phyloP scores from a whole-genome alignment of 495 filamentous ascomycete genomes.

The Copromyces sp. region DNA sequence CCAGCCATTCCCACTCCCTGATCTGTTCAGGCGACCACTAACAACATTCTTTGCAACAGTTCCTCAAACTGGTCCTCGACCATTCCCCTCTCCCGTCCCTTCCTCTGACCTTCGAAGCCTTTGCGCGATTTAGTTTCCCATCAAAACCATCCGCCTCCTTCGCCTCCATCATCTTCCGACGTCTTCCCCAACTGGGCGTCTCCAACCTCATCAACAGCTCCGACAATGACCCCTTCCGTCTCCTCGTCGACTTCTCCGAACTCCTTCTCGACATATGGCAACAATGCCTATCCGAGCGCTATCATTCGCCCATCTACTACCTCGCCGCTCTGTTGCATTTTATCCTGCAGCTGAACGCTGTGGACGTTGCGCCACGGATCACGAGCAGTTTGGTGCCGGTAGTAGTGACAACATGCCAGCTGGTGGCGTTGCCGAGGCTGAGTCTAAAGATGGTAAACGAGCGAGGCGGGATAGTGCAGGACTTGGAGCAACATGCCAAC shows the following conservation, averaged over 20 bases:
- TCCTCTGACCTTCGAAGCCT: slow-evolving; percentile 31
- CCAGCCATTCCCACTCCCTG: background rate
- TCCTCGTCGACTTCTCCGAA: slow-evolving; percentile 35
- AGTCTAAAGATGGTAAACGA: slow-evolving; percentile 3
- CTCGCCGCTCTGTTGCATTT: slow-evolving; percentile 29
- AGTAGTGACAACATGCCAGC: slow-evolving; percentile 25
- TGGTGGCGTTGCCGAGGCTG: slow-evolving; percentile 20
- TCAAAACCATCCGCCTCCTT: slow-evolving; percentile 30
- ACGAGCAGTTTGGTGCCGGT: slow-evolving; percentile 31
- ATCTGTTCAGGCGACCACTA: background rate
- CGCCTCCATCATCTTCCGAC: slow-evolving; percentile 34
- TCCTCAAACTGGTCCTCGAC: slow-evolving; percentile 33
- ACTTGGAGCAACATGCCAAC: slow-evolving; percentile 18
- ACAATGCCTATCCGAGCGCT: slow-evolving; percentile 28
- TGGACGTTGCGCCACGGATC: slow-evolving; percentile 31
- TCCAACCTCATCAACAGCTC: slow-evolving; percentile 5
- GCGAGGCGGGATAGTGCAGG: slow-evolving; percentile 6
- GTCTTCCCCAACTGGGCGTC: slow-evolving; percentile 27
- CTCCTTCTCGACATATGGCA: slow-evolving; percentile 36
- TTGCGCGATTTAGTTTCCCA: slow-evolving; percentile 31
- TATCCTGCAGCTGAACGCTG: slow-evolving; percentile 30
- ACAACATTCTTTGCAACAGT: slow-evolving; percentile 19
- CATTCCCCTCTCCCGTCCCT: slow-evolving; percentile 27
- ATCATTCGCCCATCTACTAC: slow-evolving; percentile 35
- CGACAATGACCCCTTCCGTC: slow-evolving; percentile 20